Conservation (phyloP, 2,329 filamentous ascomycete species). For the Phyllosticta citribraziliensis region DNA sequence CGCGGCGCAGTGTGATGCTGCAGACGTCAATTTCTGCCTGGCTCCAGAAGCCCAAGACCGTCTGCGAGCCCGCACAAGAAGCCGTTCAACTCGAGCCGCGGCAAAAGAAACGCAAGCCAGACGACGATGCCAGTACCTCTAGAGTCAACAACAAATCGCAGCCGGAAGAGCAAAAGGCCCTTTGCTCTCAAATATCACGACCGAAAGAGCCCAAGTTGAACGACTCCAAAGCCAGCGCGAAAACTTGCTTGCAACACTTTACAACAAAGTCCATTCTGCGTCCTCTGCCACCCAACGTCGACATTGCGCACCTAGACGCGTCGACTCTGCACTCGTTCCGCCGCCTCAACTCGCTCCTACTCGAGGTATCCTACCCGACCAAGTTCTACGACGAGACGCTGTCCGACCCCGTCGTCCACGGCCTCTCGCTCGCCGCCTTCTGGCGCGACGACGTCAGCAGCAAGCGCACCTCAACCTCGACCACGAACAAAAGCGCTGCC, state of each 20-base stretch:
- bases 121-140: not conserved
- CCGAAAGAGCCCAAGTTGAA: not conserved
- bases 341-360: slow-evolving; percentile 47
- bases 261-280: slow-evolving; percentile 14
- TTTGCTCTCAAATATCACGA: not conserved
- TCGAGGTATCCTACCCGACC: slow-evolving; percentile 52
- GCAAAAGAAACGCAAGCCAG: not conserved
- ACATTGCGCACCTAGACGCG: slow-evolving; percentile 42
- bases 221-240: not conserved
- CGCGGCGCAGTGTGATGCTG: slow-evolving; percentile 21
- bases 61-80: slow-evolving; percentile 9
- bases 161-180: not conserved
- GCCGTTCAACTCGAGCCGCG: slow-evolving; percentile 1
- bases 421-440: slow-evolving; percentile 49
- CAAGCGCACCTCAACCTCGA: not conserved
- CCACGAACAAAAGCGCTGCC: not conserved
- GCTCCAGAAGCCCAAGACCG: slow-evolving; percentile 35
- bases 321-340: slow-evolving; percentile 46
- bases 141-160: not conserved
- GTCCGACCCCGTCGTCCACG: slow-evolving; percentile 41
- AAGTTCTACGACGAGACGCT: slow-evolving; percentile 53
- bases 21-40: slow-evolving; percentile 39
- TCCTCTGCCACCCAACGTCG: slow-evolving; percentile 39
- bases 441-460: slow-evolving; percentile 36
- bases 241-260: not conserved